Evolutionary conservation across 495 filamentous ascomycete genomes (phyloP), one percentile per base, ranked within the genome.

Genomic region (Tuber borchii): DNA sequence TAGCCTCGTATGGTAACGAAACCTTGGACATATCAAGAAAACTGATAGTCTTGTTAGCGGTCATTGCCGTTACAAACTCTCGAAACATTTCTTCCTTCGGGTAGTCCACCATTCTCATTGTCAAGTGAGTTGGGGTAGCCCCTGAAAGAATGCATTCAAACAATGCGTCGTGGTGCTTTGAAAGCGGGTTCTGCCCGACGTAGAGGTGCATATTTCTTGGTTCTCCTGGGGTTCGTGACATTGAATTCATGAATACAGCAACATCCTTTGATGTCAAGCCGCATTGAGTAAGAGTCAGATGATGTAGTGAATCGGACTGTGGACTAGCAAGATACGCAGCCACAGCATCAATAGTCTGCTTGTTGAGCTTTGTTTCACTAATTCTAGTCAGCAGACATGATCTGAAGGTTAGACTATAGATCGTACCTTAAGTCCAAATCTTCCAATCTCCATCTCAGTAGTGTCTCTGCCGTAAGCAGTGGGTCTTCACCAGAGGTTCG

Each of bases 11-110:
- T 1, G 94, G 93, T 7, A 97, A 88, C 2, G 93, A 93, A 26
- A 91, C 92, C 76, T 94, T 93, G 14, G 93, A 94, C 74, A 99
- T 90, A 84, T 96, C 94, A n/a, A 99, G 85, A 73, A 89, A 91
- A 51, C 87, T 86, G 73, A 97, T 88, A 10, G 92, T 90, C 39
- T 86, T 90, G 77, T 97, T 97, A 37, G 86, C 84, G 2, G 89
- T 88, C 71, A 97, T 83, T 1, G 95, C 92, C 70, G 88, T 85
- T 19, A 95, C 85, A 48, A 99, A 86, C 70, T 90, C 85, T 71
- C 91, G 88, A 82, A 95, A 97, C 73, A 81, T 79, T 34, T 83
- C 81, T 42, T 83, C 82, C 69, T 77, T 81, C 14, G 78, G 82
- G 70, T 92, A 97, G 80, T 97, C 93, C 39, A 97, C 88, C 89